Base-by-base conservation (phyloP, 768 basidiomycete species). In the Asterophora lycoperdoides region DNA sequence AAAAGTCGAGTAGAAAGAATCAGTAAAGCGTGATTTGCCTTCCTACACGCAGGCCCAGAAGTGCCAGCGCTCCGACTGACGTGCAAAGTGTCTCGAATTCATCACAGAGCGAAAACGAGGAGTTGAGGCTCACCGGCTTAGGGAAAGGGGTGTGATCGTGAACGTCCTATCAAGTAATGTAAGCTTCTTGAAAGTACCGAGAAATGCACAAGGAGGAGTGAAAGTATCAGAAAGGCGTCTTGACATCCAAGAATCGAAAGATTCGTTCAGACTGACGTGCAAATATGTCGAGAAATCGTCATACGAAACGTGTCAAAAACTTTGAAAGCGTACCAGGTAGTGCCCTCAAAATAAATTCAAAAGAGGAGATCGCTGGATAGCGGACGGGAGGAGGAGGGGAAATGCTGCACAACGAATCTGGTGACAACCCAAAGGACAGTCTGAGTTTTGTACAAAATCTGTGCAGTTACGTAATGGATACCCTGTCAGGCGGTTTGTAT, bases 31-130 rank as follows among this genome's bases (percentile, higher is more conserved):
- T 60, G 58, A 56, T 56, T 57, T 68, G 44, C 59, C 75, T 66
- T 76, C 78, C 54, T 69, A 33, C 59, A 55, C 58, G 57, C 47
- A 58, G 55, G 52, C 60, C 49, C 57, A 51, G 48, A 56, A 59
- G 59, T 55, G 54, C 44, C 45, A 51, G 53, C 55, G 60, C 61
- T 79, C 75, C 44, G 78, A 79, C 79, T 81, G 79, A 80, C 79
- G 77, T 81, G 79, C 79, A 80, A 80, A 80, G 3, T 70, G 63
- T 69, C 63, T 59, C 56, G 59, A 66, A 63, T 51, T 80, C 78
- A 70, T 80, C 77, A 59, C 65, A 43, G 38, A 46, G 17, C 15
- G 19, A 44, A 3, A 17, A 46, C 5, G 6, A 42, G 19, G 6
- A 4, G 18, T 6, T 26, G 3, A 9, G 33, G 36, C 45, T 19